Conservation (phyloP, 2,329 filamentous ascomycete species). For the Epichloe elymi region DNA sequence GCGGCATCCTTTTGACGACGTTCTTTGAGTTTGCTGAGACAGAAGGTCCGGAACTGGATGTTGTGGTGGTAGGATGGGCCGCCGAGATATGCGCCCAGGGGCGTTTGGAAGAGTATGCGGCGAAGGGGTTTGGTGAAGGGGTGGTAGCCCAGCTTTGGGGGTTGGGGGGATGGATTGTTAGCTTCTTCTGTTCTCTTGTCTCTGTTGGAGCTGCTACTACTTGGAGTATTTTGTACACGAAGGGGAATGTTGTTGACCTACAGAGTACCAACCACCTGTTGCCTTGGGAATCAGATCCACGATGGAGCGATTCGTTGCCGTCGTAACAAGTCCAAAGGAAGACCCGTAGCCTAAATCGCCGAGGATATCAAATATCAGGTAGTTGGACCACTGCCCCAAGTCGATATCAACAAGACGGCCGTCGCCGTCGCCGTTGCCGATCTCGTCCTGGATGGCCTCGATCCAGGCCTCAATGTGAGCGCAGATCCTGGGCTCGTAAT, state of each 20-base stretch:
- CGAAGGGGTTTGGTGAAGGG: background rate
- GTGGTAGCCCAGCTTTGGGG: background rate
- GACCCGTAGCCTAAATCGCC: slow-evolving; percentile 12
- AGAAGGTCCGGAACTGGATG: background rate
- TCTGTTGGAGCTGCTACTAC: too few species aligned
- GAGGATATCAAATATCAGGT: slow-evolving; percentile 11
- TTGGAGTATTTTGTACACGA: too few species aligned
- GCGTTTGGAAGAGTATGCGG: background rate
- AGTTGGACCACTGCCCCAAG: slow-evolving; percentile 10
- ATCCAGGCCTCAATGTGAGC: slow-evolving; percentile 9
- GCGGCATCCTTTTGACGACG: background rate
- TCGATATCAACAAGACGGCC: slow-evolving; percentile 5
- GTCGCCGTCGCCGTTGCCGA: background rate
- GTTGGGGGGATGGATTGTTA: too few species aligned
- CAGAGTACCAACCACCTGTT: slow-evolving; percentile 7
- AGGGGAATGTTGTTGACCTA: background rate
- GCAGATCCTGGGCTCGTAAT: slow-evolving; percentile 4
- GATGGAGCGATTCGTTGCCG: slow-evolving; percentile 8
- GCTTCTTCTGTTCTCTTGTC: too few species aligned
- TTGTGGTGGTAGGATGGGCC: background rate
- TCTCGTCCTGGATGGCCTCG: slow-evolving; percentile 7
- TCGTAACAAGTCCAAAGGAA: slow-evolving; percentile 10
- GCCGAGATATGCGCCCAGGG: background rate
- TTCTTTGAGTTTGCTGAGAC: slow-evolving; percentile 6
- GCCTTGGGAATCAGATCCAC: slow-evolving; percentile 9